Conservation (phyloP, 345 rosid species). For the Carallia pectinifolia region DNA sequence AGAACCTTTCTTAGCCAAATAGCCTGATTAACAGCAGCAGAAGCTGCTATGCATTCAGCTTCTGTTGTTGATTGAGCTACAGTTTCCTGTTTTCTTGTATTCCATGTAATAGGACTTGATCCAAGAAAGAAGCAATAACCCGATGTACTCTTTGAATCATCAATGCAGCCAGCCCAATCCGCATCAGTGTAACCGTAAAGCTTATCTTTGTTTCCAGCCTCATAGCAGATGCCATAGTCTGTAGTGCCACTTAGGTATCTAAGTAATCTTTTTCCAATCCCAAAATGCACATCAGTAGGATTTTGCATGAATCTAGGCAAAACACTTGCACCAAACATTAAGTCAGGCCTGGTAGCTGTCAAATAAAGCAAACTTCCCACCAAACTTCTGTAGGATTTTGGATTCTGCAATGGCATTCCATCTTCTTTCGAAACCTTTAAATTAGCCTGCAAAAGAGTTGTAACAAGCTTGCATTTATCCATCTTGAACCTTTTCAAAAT, state of each 20-base stretch:
- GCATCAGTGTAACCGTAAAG: neutral
- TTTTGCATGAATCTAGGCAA: neutral
- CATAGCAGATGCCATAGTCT: neutral
- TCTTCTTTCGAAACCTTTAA: neutral
- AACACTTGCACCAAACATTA: neutral
- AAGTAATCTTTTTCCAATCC: too few species aligned
- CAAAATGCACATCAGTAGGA: neutral
- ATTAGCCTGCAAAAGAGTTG: neutral
- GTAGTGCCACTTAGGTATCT: neutral
- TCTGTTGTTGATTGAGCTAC: too few species aligned
- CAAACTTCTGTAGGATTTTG: neutral
- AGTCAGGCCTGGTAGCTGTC: neutral
- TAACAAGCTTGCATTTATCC: neutral
- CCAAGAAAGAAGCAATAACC: neutral
- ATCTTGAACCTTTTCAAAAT: neutral
- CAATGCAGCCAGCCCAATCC: neutral
- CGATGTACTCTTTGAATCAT: neutral
- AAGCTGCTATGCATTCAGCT: too few species aligned
- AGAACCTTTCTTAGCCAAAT: too few species aligned
- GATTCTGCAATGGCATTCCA: neutral
- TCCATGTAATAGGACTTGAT: neutral
- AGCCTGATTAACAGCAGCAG: too few species aligned
- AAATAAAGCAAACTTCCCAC: neutral
- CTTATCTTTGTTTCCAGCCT: neutral
- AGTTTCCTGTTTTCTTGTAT: neutral